Percentiles rank a stretch among this genome's conserved stretches.
These are phyloP conservation scores for Flueggea neowawraea DNA, from an alignment of 441 rosid genomes.

Conservation along the genomic window DNA sequence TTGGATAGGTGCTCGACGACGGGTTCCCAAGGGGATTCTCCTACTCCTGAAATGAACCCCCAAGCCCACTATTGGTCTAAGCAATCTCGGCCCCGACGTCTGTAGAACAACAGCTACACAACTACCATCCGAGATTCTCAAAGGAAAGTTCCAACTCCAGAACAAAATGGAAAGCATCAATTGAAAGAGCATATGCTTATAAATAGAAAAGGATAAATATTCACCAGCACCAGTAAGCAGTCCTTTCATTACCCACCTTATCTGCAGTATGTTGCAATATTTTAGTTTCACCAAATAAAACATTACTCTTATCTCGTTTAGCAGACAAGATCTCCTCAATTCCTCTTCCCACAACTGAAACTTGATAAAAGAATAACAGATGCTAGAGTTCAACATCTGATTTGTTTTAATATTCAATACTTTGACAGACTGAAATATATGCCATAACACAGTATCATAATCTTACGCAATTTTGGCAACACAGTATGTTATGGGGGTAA, in stretches of 20 bases:
- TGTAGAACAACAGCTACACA: slow-evolving; percentile 96
- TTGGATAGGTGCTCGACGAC: too few species aligned
- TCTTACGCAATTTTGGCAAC: too few species aligned
- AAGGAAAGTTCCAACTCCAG: slow-evolving; percentile 58
- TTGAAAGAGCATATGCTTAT: neutral
- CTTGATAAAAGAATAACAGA: slow-evolving; percentile 35
- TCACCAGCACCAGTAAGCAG: slow-evolving; percentile 21
- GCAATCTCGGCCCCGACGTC: too few species aligned
- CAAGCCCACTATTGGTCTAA: too few species aligned
- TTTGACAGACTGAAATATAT: neutral
- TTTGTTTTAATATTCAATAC: neutral
- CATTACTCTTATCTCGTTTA: slow-evolving; percentile 85
- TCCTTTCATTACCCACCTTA: slow-evolving; percentile 52
- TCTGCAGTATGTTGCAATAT: slow-evolving; percentile 96
- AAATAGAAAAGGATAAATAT: neutral
- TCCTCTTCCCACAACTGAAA: slow-evolving; percentile 63
- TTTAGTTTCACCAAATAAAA: slow-evolving; percentile 98
- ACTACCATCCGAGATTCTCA: slow-evolving; percentile 97
- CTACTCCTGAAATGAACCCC: too few species aligned
- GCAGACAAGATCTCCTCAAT: slow-evolving; percentile 64
- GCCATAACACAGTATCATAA: too few species aligned
- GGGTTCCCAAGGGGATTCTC: too few species aligned
- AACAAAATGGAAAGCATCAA: slow-evolving; percentile 23
- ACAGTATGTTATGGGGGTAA: slow-evolving; percentile 2
- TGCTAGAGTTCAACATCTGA: neutral